These are phyloP conservation scores for Hippophae gyantsensis DNA, from an alignment of 306 rosid species.

Conservation along the genomic window DNA sequence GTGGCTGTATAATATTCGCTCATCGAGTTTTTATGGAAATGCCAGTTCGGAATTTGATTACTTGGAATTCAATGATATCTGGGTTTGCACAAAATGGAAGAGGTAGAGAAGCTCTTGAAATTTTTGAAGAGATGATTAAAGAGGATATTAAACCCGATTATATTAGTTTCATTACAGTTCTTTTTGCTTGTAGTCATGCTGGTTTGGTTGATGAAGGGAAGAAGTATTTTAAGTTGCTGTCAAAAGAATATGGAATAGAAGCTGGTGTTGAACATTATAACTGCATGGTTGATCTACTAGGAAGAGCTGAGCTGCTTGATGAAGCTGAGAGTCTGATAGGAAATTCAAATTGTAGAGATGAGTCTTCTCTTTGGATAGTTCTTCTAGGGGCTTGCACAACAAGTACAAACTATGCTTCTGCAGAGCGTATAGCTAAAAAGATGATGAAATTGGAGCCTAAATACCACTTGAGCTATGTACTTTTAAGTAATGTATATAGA, in stretches of 20 bases:
- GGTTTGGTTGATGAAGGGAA: constrained; percentile 79
- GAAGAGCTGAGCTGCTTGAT: constrained; percentile 68
- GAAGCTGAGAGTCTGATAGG: constrained; percentile 71
- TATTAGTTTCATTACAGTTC: constrained; percentile 62
- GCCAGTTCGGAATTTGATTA: constrained; percentile 63
- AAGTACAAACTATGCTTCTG: constrained; percentile 37
- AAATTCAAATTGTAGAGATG: constrained; percentile 54
- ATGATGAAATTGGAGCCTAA: constrained; percentile 65
- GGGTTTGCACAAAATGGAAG: constrained; percentile 87
- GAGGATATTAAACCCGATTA: constrained; percentile 60
- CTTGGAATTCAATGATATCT: constrained; percentile 80
- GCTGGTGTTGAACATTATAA: constrained; percentile 68
- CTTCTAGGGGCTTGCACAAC: constrained; percentile 85
- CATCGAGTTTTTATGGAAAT: constrained; percentile 37
- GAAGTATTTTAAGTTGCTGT: constrained; percentile 47
- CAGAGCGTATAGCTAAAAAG: constrained; percentile 75
- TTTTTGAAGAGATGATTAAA: constrained; percentile 50
- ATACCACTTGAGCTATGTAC: constrained; percentile 68
- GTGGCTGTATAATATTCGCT: constrained; percentile 61
- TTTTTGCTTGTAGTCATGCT: constrained; percentile 86
- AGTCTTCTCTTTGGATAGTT: constrained; percentile 67
- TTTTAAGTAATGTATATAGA: constrained; percentile 65
- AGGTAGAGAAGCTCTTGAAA: constrained; percentile 45
- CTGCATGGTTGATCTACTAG: constrained; percentile 79
- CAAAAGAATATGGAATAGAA: constrained; percentile 41